Percentiles rank a stretch among this genome's conserved stretches.
These are phyloP conservation scores for Botrytis pseudocinerea DNA, from an alignment of 2,329 filamentous ascomycete genomes.

Conservation along the genomic window DNA sequence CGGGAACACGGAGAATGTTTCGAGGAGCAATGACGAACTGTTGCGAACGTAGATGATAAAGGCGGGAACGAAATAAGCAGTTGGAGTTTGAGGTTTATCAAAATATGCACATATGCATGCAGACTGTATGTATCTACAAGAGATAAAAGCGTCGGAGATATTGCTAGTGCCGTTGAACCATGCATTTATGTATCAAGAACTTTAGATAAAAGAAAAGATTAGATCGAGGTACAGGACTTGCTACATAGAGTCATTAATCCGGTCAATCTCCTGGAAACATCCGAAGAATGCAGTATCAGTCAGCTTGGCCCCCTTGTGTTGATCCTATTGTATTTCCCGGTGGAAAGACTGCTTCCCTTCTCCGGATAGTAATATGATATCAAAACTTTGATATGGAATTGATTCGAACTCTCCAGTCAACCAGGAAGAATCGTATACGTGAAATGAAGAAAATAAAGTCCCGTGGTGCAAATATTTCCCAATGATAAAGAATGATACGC, in stretches of 20 bases:
- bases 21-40: neutral
- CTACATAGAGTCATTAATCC: neutral
- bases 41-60: neutral
- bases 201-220: neutral
- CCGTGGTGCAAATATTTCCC: neutral
- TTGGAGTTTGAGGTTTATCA: slow-evolving; percentile 1
- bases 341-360: slow-evolving; percentile 10
- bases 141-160: neutral
- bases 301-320: neutral
- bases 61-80: neutral
- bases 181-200: neutral
- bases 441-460: neutral
- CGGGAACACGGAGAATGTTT: slow-evolving; percentile 7
- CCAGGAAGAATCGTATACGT: neutral
- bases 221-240: neutral
- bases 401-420: neutral
- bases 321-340: neutral
- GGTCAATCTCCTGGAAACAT: neutral
- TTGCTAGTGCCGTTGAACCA: neutral
- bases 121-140: neutral
- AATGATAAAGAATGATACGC: neutral
- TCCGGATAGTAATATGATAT: neutral
- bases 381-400: slow-evolving; percentile 2
- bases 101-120: neutral
- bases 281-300: neutral